Evolutionary conservation across 169 alveolate genomes (phyloP).

Genomic region (Cryptosporidium parvum): DNA sequence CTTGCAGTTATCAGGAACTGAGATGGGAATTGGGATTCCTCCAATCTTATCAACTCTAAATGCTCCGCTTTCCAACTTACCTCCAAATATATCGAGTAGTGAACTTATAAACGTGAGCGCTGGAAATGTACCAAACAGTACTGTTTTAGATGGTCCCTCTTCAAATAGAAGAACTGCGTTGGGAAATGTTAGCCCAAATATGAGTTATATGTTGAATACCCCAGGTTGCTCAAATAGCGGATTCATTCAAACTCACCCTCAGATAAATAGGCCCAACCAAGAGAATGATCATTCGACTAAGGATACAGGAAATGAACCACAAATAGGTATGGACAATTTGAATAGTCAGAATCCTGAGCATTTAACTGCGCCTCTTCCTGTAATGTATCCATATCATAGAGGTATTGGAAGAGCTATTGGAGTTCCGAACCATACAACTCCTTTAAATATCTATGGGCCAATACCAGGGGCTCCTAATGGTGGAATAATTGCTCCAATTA

Average conservation of each 20-base stretch:
- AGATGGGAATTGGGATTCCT: background rate
- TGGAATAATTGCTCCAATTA: constrained; percentile 14
- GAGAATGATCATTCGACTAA: background rate
- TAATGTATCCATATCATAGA: constrained; percentile 4
- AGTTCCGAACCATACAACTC: background rate
- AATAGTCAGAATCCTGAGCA: background rate
- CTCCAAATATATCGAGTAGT: background rate
- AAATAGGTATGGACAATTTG: background rate
- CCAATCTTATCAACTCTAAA: background rate
- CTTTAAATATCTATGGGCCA: background rate
- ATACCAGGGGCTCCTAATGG: constrained; percentile 23
- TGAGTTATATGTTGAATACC: background rate
- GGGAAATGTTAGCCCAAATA: background rate
- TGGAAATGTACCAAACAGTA: no score
- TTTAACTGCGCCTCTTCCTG: background rate
- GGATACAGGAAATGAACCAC: background rate
- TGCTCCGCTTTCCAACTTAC: background rate
- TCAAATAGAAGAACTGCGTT: background rate
- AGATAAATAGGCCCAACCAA: background rate
- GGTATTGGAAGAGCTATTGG: constrained; percentile 15
- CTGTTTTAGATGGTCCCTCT: background rate
- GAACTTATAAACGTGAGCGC: background rate
- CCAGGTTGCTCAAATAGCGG: background rate
- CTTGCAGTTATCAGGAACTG: background rate
- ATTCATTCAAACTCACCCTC: constrained; percentile 2